A percentile compares a stretch with the other conserved stretches of the same genome.
phyloP scores from a whole-genome alignment of 257 asterid genomes.

The Verbena officinalis region DNA sequence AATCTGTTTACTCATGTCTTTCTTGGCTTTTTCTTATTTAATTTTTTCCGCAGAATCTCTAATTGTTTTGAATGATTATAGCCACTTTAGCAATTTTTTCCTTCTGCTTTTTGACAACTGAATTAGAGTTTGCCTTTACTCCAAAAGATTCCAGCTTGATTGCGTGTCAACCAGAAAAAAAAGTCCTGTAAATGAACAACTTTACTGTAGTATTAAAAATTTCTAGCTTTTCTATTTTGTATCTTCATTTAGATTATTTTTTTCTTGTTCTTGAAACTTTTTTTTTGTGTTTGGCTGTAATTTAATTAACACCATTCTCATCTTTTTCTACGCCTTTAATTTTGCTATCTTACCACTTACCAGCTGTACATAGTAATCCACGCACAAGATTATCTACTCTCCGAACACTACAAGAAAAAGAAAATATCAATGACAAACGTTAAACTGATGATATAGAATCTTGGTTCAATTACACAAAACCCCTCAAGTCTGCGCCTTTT shows the following conservation, averaged over 20 bases:
- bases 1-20: background rate
- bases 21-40: background rate
- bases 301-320: background rate
- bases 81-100: background rate
- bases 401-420: no score
- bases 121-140: no score
- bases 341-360: slow-evolving; percentile 23
- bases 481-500: no score
- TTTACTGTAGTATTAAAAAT: background rate
- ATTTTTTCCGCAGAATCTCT: background rate
- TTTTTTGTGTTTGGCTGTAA: background rate
- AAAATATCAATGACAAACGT: no score
- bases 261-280: background rate
- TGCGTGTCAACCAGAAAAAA: background rate
- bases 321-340: slow-evolving; percentile 4
- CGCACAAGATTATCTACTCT: background rate
- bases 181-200: background rate
- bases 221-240: no score
- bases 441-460: no score
- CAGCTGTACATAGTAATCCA: background rate
- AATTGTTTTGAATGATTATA: background rate
- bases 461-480: no score
- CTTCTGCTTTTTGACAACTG: background rate
- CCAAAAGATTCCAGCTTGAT: slow-evolving; percentile 7
- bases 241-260: background rate